Evolutionary conservation across 768 basidiomycete species (phyloP).

Genomic region (Lactifluus rugatus): DNA sequence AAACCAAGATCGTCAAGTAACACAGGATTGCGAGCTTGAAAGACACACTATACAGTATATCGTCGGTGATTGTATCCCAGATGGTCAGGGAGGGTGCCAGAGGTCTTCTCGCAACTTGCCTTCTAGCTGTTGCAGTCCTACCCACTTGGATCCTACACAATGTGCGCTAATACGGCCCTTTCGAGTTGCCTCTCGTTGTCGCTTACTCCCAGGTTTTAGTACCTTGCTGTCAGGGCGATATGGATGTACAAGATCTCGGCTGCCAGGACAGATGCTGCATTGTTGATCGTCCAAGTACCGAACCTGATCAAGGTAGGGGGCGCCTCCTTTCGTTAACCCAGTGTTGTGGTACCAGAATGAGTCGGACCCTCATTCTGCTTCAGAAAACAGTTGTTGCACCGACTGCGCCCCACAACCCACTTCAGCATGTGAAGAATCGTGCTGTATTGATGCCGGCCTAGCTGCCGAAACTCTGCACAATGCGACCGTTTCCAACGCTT

Average conservation of each 20-base stretch:
- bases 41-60: not conserved
- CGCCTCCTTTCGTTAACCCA: not conserved
- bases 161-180: not conserved
- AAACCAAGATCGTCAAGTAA: not conserved
- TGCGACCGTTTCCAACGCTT: not conserved
- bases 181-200: not conserved
- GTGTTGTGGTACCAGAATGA: too few relatives aligned
- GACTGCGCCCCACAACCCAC: not conserved
- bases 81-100: slow-evolving; percentile 8
- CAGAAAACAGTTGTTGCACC: not conserved
- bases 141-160: not conserved
- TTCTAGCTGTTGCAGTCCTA: not conserved
- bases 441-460: not conserved
- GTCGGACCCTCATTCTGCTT: not conserved
- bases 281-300: not conserved
- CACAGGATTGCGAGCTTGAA: not conserved
- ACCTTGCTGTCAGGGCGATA: not conserved
- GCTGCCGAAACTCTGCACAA: not conserved
- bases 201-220: not conserved
- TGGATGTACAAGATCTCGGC: not conserved
- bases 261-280: not conserved
- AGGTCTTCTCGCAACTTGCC: not conserved
- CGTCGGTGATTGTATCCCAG: slow-evolving; percentile 7
- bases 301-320: not conserved
- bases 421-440: not conserved